Percentiles rank a stretch among this genome's conserved stretches.
phyloP scores from a whole-genome alignment of 768 basidiomycete genomes.

The Omphalotus guepiniiformis region DNA sequence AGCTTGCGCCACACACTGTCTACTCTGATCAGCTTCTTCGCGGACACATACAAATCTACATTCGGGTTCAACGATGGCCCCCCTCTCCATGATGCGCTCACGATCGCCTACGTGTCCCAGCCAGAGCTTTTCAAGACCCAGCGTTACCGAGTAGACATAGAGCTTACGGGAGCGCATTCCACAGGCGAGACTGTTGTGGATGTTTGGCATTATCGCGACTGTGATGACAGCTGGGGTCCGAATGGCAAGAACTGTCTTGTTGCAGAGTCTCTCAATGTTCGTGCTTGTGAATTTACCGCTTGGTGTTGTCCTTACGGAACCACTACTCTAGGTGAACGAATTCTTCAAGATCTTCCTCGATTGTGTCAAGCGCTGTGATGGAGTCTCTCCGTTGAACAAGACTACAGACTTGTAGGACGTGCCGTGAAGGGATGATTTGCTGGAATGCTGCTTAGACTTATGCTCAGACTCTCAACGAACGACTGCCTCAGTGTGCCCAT shows the following conservation, averaged over 20 bases:
- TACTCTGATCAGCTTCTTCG: slow-evolving; percentile 72
- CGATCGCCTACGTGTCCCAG: slow-evolving; percentile 69
- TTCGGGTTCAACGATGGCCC: slow-evolving; percentile 86
- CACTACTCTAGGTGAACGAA: slow-evolving; percentile 40
- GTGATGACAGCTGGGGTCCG: slow-evolving; percentile 66
- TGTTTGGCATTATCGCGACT: slow-evolving; percentile 57
- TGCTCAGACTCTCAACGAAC: too few species aligned
- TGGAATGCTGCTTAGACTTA: too few species aligned
- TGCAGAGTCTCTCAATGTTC: slow-evolving; percentile 62
- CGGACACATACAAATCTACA: slow-evolving; percentile 62
- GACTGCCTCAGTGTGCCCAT: too few species aligned
- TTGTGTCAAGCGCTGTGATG: slow-evolving; percentile 55
- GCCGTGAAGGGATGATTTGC: too few species aligned
- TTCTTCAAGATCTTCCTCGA: slow-evolving; percentile 68
- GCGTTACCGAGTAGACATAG: slow-evolving; percentile 82
- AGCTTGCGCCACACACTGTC: slow-evolving; percentile 70
- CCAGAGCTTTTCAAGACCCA: slow-evolving; percentile 60
- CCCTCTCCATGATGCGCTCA: slow-evolving; percentile 83
- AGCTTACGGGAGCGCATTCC: slow-evolving; percentile 61
- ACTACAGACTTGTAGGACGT: too few species aligned
- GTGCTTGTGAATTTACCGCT: slow-evolving; percentile 16
- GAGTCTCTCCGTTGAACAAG: slow-evolving; percentile 56
- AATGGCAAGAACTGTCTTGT: slow-evolving; percentile 75
- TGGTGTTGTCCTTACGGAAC: background rate
- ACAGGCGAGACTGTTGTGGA: slow-evolving; percentile 81